phyloP scores from a whole-genome alignment of 148 eudicot species.

The Agrostemma githago region DNA sequence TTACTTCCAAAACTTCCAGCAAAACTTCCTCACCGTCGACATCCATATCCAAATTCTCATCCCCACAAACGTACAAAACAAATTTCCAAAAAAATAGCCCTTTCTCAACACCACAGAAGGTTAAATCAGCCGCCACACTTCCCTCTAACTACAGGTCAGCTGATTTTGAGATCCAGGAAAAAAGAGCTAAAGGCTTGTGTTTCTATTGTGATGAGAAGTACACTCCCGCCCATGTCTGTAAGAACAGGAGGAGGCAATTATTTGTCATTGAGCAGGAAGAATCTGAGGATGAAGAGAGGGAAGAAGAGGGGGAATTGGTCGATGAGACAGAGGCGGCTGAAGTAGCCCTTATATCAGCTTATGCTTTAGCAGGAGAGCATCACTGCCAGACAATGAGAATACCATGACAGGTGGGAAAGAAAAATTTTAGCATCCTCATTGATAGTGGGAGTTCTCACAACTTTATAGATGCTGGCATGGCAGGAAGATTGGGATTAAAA shows the following conservation, averaged over 20 bases:
- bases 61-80: too few species aligned
- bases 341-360: background rate
- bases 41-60: too few species aligned
- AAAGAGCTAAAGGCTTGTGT: too few species aligned
- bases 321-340: background rate
- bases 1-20: too few species aligned
- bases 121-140: too few species aligned
- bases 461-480: background rate
- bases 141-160: too few species aligned
- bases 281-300: background rate
- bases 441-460: background rate
- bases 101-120: too few species aligned
- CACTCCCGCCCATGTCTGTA: background rate
- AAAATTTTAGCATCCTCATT: background rate
- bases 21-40: too few species aligned
- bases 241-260: background rate
- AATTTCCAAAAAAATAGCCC: too few species aligned
- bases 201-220: background rate
- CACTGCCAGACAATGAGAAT: constrained; percentile 2
- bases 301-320: background rate
- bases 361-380: background rate
- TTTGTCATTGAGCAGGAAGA: background rate
- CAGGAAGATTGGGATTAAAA: background rate
- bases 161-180: background rate
- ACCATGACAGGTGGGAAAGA: background rate